Evolutionary conservation across 495 filamentous ascomycete species (phyloP), one percentile per base, ranked within the genome.

Genomic region (Bathelium albidoporum): DNA sequence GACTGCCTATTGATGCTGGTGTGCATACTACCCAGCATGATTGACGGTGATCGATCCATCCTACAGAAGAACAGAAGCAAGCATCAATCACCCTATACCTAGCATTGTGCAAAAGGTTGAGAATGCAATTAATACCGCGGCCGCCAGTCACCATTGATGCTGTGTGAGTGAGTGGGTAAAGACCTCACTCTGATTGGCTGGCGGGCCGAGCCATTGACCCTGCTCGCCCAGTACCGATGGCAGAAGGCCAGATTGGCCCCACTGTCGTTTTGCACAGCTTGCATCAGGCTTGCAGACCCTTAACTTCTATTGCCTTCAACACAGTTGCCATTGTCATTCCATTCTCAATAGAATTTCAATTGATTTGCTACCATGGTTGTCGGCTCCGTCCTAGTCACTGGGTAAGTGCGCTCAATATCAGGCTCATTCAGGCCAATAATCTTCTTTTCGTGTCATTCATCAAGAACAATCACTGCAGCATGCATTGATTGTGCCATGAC

Each of bases 301-400:
- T 20, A 2, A 55, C 9, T 11, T 24, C n/a, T 10, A 26, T 9
- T 11, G 20, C 18, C 36, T 9, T 41, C 36, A 10, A 41, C 18
- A 41, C 36, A n/a, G n/a, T n/a, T n/a, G n/a, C n/a, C n/a, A n/a
- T 41, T 18, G 10, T 9, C 9, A 41, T 41, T 16, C 36, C 36
- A 7, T 5, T 7, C 43, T 3, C 43, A 20, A 49, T 3, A 49
- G n/a, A 9, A 49, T 49, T 41, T 14, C 43, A 18, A 18, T 55
- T 28, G 1, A 45, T 12, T 52, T 26, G 24, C 32, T 32, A 87
- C 74, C 67, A 94, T 95, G 90, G 69, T 86, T 76, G 78, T 86
- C 62, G 89, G 90, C 77, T 92, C 91, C 44, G 87, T 96, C 72
- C 83, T 96, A 62, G 85, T 96, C 73, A 89, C 91, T 59, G 91